Percentiles rank a stretch among this genome's conserved stretches.
phyloP scores from a whole-genome alignment of 2,329 filamentous ascomycete genomes.

The Chaetomiaceae sp. region DNA sequence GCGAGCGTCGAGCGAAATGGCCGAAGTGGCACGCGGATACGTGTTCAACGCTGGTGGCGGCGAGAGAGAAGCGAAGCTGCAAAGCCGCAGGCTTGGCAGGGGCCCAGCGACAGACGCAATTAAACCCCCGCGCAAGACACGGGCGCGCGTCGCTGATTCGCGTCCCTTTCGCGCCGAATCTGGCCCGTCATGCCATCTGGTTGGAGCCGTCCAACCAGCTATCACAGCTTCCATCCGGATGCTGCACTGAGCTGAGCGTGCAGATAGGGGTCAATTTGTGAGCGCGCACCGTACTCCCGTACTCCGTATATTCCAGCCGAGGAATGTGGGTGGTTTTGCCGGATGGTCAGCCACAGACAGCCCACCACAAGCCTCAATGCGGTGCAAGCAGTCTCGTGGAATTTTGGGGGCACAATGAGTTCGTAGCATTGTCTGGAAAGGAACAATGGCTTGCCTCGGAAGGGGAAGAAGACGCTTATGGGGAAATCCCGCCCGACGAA shows the following conservation, averaged over 20 bases:
- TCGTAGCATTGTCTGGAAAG: background rate
- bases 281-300: no score
- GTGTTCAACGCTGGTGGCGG: constrained; percentile 19
- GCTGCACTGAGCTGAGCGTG: no score
- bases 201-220: constrained; percentile 8
- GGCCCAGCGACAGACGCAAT: constrained; percentile 15
- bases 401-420: background rate
- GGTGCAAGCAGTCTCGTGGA: background rate
- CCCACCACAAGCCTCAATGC: background rate
- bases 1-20: background rate
- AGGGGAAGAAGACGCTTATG: no score
- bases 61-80: constrained; percentile 6
- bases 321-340: background rate
- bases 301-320: background rate
- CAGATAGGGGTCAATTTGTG: no score
- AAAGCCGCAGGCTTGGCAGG: constrained; percentile 12
- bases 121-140: constrained; percentile 18
- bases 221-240: no score
- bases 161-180: constrained; percentile 18
- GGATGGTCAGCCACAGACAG: background rate
- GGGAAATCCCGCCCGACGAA: no score
- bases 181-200: constrained; percentile 13
- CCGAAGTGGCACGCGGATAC: constrained; percentile 17
- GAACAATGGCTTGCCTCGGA: background rate
- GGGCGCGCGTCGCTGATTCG: constrained; percentile 18